Conservation (phyloP, 1,139 yeast genomes). For the Candida sp. region DNA sequence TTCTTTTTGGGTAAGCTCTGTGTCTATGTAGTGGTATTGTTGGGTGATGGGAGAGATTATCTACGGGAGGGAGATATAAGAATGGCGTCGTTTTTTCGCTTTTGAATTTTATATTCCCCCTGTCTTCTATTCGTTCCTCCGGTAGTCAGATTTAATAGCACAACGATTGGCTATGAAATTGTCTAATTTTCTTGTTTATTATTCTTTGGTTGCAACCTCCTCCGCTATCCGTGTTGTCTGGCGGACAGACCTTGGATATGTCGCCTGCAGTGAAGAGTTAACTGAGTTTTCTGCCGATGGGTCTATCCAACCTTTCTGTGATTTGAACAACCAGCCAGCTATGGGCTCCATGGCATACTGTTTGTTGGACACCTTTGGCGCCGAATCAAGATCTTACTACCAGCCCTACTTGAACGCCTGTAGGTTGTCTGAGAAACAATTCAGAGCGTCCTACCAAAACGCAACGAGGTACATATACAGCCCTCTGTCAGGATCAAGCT, state of each 20-base stretch:
- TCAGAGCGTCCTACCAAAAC: slow-evolving; percentile 26
- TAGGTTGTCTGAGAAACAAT: slow-evolving; percentile 21
- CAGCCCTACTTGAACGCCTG: slow-evolving; percentile 26
- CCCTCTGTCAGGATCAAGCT: slow-evolving; percentile 8
- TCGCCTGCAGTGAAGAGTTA: slow-evolving; percentile 10
- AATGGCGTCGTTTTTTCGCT: too few relatives aligned
- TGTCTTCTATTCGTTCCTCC: background rate
- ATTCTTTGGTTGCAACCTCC: background rate
- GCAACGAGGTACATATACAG: slow-evolving; percentile 27
- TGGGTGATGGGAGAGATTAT: too few relatives aligned
- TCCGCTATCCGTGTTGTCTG: background rate
- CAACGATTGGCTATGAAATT: background rate
- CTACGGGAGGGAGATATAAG: too few relatives aligned
- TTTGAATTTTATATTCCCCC: too few relatives aligned
- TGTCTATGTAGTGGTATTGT: too few relatives aligned
- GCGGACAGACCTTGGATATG: slow-evolving; percentile 6
- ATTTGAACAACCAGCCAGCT: slow-evolving; percentile 32
- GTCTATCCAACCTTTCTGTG: slow-evolving; percentile 19
- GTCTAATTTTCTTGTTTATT: background rate
- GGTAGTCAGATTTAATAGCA: too few relatives aligned
- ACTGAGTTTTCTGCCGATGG: slow-evolving; percentile 4
- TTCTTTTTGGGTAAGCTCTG: too few relatives aligned
- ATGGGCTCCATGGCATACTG: slow-evolving; percentile 40
- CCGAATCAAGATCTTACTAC: slow-evolving; percentile 17
- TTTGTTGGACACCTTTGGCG: slow-evolving; percentile 19